Evolutionary conservation across 495 filamentous ascomycete species (phyloP).

Genomic region (Tuber magnatum): DNA sequence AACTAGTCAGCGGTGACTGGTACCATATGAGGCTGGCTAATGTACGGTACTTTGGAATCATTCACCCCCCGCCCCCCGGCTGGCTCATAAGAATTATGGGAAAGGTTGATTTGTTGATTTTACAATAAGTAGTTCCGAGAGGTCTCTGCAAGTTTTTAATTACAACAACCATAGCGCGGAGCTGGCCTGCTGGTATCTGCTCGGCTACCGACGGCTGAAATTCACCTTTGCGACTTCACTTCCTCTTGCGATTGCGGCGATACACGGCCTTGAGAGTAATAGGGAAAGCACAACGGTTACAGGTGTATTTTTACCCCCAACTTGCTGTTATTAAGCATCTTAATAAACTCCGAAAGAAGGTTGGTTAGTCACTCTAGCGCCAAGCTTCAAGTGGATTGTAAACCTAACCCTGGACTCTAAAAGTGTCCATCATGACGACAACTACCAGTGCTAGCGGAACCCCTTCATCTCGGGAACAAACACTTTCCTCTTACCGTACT

Average conservation of each 20-base stretch:
- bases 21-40: not conserved
- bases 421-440: not conserved
- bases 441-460: not conserved
- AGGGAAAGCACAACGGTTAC: not conserved
- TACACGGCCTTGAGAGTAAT: not conserved
- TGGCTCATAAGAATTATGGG: not conserved
- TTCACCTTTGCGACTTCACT: not conserved
- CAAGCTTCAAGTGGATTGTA: not conserved
- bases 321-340: not conserved
- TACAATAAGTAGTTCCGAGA: not conserved
- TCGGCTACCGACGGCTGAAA: not conserved
- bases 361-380: not conserved
- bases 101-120: not conserved
- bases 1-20: not conserved
- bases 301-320: not conserved
- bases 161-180: not conserved
- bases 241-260: not conserved
- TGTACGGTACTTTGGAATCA: not conserved
- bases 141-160: not conserved
- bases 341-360: not conserved
- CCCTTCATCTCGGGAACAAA: not conserved
- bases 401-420: not conserved
- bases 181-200: not conserved
- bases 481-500: conserved; percentile 29
- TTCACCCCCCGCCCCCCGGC: not conserved